Base-by-base conservation (phyloP, 2,329 filamentous ascomycete species). In the Aspergillus alliaceus region DNA sequence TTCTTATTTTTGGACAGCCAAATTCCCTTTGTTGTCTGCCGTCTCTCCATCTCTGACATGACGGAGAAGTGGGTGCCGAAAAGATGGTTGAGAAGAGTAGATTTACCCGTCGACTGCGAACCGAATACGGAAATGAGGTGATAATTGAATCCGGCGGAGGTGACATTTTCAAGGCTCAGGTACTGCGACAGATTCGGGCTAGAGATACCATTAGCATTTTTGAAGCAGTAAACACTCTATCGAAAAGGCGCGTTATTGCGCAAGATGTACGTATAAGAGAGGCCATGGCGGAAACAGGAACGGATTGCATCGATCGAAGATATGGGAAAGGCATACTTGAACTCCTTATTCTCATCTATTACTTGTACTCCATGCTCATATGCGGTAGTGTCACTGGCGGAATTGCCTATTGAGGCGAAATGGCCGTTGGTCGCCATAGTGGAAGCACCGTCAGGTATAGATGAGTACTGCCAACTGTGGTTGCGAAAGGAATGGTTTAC, bases 101-200 rank as follows among this genome's bases (percentile, higher is more conserved):
- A 98, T 80, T 99, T 99, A 66, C 95, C 95, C 34, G 95, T 99
- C 22, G 95, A 98, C 81, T 99, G 95, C 57, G 93, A 98, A 42
- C 95, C 95, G 75, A 99, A 99, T 70, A 99, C 95, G 69, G 93
- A 97, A 73, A 99, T 97, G 72, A 99, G 86, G 77, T 99, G 95
- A 79, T 99, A 99, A 80, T 98, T 96, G 85, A 99, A 99, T 71
- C 95, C 95, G 62, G 93, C 87, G 59, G 90, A 87, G 66, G 91
- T 90, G 66, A 96, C 87, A 69, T 90, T 83, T 73, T 92, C 90
- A 64, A 87, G 80, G 64, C 85, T 84, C 65, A 99, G 86, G 75
- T 99, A 99, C 58, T 87, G 85, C 69, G 87, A 89, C 69, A 99
- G 80, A 69, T 90, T 86, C 57, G 85, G 77, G 77, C 91, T 96